Percentiles rank a stretch among this genome's conserved stretches.
Conservation (phyloP, 495 filamentous ascomycete species). For the Oidiodendron maius region DNA sequence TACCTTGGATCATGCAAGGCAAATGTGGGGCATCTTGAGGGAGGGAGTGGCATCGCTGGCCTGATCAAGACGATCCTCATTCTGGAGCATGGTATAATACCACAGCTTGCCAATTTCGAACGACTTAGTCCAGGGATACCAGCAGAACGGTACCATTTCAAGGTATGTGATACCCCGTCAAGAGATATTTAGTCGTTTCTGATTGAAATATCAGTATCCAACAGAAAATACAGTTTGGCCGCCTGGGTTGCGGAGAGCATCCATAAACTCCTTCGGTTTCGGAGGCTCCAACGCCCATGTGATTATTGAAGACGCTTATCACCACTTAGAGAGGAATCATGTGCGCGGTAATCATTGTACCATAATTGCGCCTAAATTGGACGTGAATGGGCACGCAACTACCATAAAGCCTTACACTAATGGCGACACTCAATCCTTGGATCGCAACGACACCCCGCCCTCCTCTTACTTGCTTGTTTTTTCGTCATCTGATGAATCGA, state of each 20-base stretch:
- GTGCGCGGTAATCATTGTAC: slow-evolving; percentile 11
- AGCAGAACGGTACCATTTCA: background rate
- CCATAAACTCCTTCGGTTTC: slow-evolving; percentile 55
- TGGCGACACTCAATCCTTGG: too few relatives aligned
- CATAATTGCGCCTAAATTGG: background rate
- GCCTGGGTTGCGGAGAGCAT: slow-evolving; percentile 30
- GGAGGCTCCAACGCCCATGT: slow-evolving; percentile 54
- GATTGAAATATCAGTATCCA: slow-evolving; percentile 15
- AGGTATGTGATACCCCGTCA: slow-evolving; percentile 3
- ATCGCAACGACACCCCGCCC: background rate
- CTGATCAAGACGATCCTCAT: slow-evolving; percentile 52
- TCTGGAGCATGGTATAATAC: slow-evolving; percentile 49
- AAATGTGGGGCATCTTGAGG: slow-evolving; percentile 57
- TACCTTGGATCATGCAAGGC: slow-evolving; percentile 47
- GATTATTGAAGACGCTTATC: slow-evolving; percentile 39
- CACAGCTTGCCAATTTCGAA: slow-evolving; percentile 43
- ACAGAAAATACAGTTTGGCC: background rate
- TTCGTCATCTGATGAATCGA: background rate
- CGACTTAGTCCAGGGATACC: slow-evolving; percentile 42
- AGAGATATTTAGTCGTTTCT: background rate
- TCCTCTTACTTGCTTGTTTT: background rate
- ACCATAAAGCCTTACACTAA: background rate
- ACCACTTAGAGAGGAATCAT: background rate
- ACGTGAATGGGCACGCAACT: background rate
- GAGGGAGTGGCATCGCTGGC: slow-evolving; percentile 47